Evolutionary conservation across 345 rosid species (phyloP).

Genomic region (Clarkia xantiana): DNA sequence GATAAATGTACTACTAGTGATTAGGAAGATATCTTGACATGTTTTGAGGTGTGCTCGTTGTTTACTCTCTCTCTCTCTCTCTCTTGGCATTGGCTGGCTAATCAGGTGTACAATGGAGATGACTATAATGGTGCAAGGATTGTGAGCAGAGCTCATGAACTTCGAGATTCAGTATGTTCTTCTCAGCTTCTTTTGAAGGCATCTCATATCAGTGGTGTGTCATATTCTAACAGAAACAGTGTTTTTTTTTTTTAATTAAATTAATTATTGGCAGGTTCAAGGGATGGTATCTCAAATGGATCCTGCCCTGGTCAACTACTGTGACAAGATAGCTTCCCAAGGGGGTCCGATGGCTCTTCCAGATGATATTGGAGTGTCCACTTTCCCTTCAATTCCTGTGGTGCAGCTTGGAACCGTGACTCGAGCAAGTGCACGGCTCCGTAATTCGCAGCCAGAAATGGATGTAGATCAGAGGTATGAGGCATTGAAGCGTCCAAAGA

Average conservation of each 20-base stretch:
- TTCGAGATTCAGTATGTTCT: slow-evolving; percentile 70
- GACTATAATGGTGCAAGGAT: slow-evolving; percentile 95
- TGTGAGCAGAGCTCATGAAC: slow-evolving; percentile 87
- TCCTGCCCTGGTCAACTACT: slow-evolving; percentile 64
- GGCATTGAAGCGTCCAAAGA: slow-evolving; percentile 71
- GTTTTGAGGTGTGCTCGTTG: not conserved
- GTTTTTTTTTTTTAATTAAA: too few relatives aligned
- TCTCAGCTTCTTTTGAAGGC: not conserved
- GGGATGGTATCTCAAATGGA: slow-evolving; percentile 99
- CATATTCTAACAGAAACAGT: not conserved
- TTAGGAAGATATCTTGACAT: too few relatives aligned
- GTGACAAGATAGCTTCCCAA: slow-evolving; percentile 79
- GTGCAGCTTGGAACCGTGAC: slow-evolving; percentile 68
- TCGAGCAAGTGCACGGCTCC: slow-evolving; percentile 85
- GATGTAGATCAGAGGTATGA: slow-evolving; percentile 59
- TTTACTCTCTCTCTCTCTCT: slow-evolving; percentile 4
- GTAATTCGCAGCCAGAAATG: slow-evolving; percentile 81
- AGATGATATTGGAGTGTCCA: slow-evolving; percentile 54
- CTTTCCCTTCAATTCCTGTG: slow-evolving; percentile 52
- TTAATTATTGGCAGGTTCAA: slow-evolving; percentile 66
- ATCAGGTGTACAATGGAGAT: slow-evolving; percentile 79
- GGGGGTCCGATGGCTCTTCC: slow-evolving; percentile 79
- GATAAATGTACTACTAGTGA: too few relatives aligned
- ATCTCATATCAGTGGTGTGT: not conserved
- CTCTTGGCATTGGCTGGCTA: slow-evolving; percentile 1